These are phyloP conservation scores for Hypoxylon crocopeplum DNA, from an alignment of 495 filamentous ascomycete genomes.

Conservation along the genomic window DNA sequence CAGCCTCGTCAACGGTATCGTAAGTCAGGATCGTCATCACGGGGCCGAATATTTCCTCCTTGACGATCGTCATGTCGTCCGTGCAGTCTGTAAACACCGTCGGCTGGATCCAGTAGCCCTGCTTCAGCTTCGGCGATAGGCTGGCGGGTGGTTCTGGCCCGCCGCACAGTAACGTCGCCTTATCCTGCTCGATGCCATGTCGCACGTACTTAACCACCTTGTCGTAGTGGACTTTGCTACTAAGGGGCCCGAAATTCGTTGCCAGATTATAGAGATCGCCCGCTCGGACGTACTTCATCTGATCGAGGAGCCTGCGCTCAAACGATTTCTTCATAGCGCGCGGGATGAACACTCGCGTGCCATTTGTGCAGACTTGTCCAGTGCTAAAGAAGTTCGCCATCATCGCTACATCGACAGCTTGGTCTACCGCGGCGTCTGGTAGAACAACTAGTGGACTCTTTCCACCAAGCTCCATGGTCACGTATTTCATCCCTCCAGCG, in stretches of 20 bases:
- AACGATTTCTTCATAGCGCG: slow-evolving; percentile 66
- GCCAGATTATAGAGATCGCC: slow-evolving; percentile 70
- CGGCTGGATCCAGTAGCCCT: slow-evolving; percentile 71
- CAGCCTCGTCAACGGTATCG: slow-evolving; percentile 67
- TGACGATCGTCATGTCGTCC: slow-evolving; percentile 72
- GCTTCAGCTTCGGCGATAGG: slow-evolving; percentile 59
- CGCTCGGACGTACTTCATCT: slow-evolving; percentile 69
- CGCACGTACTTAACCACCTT: slow-evolving; percentile 74
- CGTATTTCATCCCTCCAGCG: slow-evolving; percentile 80
- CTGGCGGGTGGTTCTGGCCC: slow-evolving; percentile 60
- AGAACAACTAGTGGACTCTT: slow-evolving; percentile 78
- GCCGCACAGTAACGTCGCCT: slow-evolving; percentile 74
- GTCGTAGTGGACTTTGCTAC: slow-evolving; percentile 68
- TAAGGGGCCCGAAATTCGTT: slow-evolving; percentile 81
- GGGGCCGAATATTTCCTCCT: slow-evolving; percentile 83
- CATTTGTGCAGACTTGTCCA: slow-evolving; percentile 86
- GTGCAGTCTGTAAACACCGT: slow-evolving; percentile 78
- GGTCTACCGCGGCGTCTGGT: slow-evolving; percentile 74
- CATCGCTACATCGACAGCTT: slow-evolving; percentile 81
- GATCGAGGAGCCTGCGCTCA: slow-evolving; percentile 67
- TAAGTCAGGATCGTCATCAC: slow-evolving; percentile 78
- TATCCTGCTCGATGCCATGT: slow-evolving; percentile 71
- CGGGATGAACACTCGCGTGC: slow-evolving; percentile 79
- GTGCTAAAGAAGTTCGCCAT: slow-evolving; percentile 88
- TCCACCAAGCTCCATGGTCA: slow-evolving; percentile 85